Evolutionary conservation across 129 eudicot species (phyloP).

Genomic region (Flaveria bidentis): DNA sequence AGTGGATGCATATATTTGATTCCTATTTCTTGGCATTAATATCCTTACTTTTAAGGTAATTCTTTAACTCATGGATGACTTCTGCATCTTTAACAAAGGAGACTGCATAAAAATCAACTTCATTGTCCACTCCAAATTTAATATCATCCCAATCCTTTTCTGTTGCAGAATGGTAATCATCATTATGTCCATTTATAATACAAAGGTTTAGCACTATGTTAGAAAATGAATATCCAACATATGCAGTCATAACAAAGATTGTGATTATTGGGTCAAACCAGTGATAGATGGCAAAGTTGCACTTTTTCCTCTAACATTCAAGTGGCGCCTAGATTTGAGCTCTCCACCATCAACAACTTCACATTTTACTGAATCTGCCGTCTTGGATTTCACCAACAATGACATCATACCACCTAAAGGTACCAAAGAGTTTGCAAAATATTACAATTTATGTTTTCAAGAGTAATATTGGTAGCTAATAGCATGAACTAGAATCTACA

Average conservation of each 20-base stretch:
- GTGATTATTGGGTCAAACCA: conserved; percentile 47
- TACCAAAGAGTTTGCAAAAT: neutral
- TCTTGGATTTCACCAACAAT: conserved; percentile 76
- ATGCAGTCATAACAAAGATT: conserved; percentile 8
- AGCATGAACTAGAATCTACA: neutral
- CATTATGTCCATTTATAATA: conserved; percentile 15
- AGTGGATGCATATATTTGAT: neutral
- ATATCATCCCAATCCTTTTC: conserved; percentile 99
- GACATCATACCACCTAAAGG: conserved; percentile 95
- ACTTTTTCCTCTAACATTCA: conserved; percentile 95
- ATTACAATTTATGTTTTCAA: neutral
- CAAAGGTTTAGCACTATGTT: neutral
- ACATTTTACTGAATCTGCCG: conserved; percentile 85
- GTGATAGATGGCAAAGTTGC: conserved; percentile 97
- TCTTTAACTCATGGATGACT: conserved; percentile 87
- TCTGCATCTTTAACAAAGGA: conserved; percentile 97
- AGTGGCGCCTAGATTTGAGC: conserved; percentile 92
- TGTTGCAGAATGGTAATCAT: conserved; percentile 36
- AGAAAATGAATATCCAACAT: neutral
- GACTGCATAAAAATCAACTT: conserved; percentile 94
- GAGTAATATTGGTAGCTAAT: neutral
- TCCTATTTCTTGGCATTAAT: neutral
- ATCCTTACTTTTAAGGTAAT: conserved; percentile 71
- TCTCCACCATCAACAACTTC: conserved; percentile 99
- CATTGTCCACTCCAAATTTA: conserved; percentile 94